Evolutionary conservation across 75 land plant species (phyloP), one percentile per base, ranked within the genome.

Genomic region (Larix kaempferi): DNA sequence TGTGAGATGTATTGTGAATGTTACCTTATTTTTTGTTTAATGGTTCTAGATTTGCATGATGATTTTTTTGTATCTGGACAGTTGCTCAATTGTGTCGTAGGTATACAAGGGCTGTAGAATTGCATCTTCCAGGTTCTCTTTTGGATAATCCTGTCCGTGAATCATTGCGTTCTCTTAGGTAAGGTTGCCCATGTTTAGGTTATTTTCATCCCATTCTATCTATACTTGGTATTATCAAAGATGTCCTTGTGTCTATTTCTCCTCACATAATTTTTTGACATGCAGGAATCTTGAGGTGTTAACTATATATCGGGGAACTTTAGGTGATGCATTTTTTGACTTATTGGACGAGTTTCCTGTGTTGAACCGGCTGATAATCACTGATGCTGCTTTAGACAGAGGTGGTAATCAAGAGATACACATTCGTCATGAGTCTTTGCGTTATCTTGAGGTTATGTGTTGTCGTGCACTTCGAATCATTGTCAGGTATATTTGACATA

Each of bases 391-490:
- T 7, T 69, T 69, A n/a, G 98, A 91, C 54, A 49, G 54, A 49
- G 88, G 76, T 83, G 88, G 88, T 74, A 66, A 84, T 67, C 95
- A 91, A 71, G 99, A 98, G 79, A 87, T 93, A 74, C 82, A 80
- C n/a, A 73, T 98, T 14, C 73, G 66, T 23, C 98, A 98, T 82
- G 94, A 90, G 16, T 66, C 61, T 67, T 77, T 98, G 74, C 80
- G 76, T 35, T 78, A 83, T 39, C 88, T 98, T 39, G 84, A 88
- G 19, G 81, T 98, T 52, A 77, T 84, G 16, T 87, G 88, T 73
- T 98, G 99, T 63, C 95, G 99, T 17, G 91, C 85, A 22, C 82
- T 90, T n/a, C 95, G 99, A 21, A 81, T 98, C 75, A 83, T 88
- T 49, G 80, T 98, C 78, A 92, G 94, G 99, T 98, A 59, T 64